Conservation (phyloP, 768 basidiomycete genomes). For the Hypholoma sublateritium region DNA sequence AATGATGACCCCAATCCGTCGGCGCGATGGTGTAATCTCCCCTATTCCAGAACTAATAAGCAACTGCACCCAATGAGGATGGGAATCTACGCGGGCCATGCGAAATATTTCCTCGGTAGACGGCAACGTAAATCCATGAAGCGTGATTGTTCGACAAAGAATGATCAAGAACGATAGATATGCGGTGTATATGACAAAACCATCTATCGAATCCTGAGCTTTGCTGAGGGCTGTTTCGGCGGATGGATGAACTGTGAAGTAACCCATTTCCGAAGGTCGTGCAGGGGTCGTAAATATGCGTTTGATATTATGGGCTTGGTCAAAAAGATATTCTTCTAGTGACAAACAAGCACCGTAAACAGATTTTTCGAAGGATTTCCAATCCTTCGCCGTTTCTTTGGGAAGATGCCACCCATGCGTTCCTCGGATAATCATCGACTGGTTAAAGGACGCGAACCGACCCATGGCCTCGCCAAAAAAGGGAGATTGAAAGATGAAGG, state of each 20-base stretch:
- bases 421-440: not conserved
- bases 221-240: not conserved
- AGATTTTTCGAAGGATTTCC: not conserved
- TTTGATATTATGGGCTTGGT: not conserved
- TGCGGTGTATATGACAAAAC: not conserved
- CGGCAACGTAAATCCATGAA: not conserved
- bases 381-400: not conserved
- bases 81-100: not conserved
- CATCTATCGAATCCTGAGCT: not conserved
- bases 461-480: not conserved
- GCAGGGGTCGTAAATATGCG: not conserved
- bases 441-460: not conserved
- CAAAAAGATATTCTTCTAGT: not conserved
- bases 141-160: not conserved
- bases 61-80: not conserved
- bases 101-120: not conserved
- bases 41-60: not conserved
- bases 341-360: not conserved
- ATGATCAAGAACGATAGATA: not conserved
- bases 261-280: not conserved
- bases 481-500: not conserved
- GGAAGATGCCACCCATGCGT: not conserved
- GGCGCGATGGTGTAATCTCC: not conserved
- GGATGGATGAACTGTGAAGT: not conserved
- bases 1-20: conserved; percentile 1